A percentile compares a stretch with the other conserved stretches of the same genome.
Evolutionary conservation across 2,329 filamentous ascomycete genomes (phyloP).

Genomic region (Alternaria gaisen): DNA sequence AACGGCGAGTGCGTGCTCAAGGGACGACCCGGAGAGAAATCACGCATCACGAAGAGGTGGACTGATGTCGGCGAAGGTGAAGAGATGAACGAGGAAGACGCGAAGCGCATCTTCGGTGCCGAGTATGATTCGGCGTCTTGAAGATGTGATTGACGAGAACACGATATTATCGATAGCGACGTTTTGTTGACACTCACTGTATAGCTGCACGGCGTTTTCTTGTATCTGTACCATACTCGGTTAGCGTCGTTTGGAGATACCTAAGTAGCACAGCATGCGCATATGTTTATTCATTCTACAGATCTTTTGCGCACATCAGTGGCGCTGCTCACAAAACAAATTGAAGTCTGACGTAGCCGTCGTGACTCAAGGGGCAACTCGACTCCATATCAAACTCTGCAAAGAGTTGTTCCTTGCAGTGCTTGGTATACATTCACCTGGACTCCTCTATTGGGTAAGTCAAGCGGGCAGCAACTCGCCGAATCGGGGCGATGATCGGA

Average conservation of each 20-base stretch:
- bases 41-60: slow-evolving; percentile 52
- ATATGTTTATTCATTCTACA: slow-evolving; percentile 5
- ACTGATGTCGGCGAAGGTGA: slow-evolving; percentile 51
- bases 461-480: slow-evolving; percentile 20
- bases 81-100: slow-evolving; percentile 50
- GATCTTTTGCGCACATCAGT: background rate
- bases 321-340: background rate
- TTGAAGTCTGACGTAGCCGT: background rate
- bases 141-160: slow-evolving; percentile 16
- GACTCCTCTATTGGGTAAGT: slow-evolving; percentile 20
- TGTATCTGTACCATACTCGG: slow-evolving; percentile 18
- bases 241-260: slow-evolving; percentile 22
- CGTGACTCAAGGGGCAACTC: slow-evolving; percentile 4
- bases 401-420: background rate
- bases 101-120: slow-evolving; percentile 37
- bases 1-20: slow-evolving; percentile 63
- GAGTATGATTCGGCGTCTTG: slow-evolving; percentile 37
- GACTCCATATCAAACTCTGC: slow-evolving; percentile 1
- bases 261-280: slow-evolving; percentile 16
- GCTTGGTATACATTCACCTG: slow-evolving; percentile 10
- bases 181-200: slow-evolving; percentile 19
- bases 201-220: slow-evolving; percentile 14
- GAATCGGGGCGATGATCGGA: slow-evolving; percentile 10
- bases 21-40: slow-evolving; percentile 59
- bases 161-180: slow-evolving; percentile 9